Evolutionary conservation across 106 monocot species (phyloP).

Genomic region (Platanthera zijinensis): DNA sequence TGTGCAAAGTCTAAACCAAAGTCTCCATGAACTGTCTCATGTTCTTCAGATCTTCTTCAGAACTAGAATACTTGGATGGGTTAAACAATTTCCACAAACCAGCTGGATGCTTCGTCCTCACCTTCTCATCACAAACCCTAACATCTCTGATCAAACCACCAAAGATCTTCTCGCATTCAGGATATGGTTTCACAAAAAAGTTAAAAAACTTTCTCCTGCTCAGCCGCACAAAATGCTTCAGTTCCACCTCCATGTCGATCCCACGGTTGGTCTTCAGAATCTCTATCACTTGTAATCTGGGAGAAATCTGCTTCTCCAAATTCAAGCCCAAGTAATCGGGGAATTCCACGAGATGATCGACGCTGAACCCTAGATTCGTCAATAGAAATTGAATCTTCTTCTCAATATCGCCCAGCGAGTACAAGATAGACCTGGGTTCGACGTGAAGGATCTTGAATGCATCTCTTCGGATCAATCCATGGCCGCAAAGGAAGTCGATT

Average conservation of each 20-base stretch:
- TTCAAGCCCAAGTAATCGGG: constrained; percentile 83
- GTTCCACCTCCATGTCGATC: constrained; percentile 49
- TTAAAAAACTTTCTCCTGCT: constrained; percentile 73
- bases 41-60: constrained; percentile 49
- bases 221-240: constrained; percentile 57
- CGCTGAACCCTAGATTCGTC: constrained; percentile 30
- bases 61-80: constrained; percentile 26
- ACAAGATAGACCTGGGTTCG: constrained; percentile 68
- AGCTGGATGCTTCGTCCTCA: constrained; percentile 24
- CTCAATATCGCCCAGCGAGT: constrained; percentile 51
- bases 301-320: constrained; percentile 70
- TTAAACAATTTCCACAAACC: constrained; percentile 84
- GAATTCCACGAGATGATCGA: constrained; percentile 54
- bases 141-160: constrained; percentile 10
- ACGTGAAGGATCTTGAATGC: constrained; percentile 54
- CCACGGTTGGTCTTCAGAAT: constrained; percentile 44
- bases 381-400: constrained; percentile 74
- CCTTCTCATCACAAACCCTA: not conserved
- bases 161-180: constrained; percentile 59
- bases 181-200: constrained; percentile 85
- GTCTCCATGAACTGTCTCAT: constrained; percentile 61
- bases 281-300: constrained; percentile 61
- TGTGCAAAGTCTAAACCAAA: constrained; percentile 17
- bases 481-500: constrained; percentile 53
- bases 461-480: constrained; percentile 71